Conservation (phyloP, 2,329 filamentous ascomycete genomes). For the Passalora sequoiae region DNA sequence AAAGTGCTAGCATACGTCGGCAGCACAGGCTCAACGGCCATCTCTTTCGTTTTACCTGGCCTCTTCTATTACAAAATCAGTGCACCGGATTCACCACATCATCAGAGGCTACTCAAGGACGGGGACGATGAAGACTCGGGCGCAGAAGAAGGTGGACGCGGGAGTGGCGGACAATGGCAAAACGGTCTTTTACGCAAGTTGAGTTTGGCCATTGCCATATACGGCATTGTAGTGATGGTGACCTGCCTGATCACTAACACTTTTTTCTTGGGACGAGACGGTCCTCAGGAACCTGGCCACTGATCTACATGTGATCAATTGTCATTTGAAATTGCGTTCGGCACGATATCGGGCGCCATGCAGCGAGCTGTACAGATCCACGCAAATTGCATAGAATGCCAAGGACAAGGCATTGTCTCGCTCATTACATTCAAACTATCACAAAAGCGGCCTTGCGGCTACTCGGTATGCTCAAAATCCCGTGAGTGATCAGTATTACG, state of each 20-base stretch:
- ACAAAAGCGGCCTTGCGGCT: no score
- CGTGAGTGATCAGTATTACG: no score
- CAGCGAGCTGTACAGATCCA: no score
- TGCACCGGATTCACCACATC: constrained; percentile 75
- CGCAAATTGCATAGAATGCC: no score
- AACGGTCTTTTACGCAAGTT: constrained; percentile 62
- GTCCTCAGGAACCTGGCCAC: no score
- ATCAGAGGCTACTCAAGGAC: constrained; percentile 82
- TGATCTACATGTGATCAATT: no score
- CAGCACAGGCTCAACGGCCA: constrained; percentile 87
- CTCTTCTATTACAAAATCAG: constrained; percentile 99
- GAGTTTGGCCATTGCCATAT: constrained; percentile 70
- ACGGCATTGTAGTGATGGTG: constrained; percentile 83
- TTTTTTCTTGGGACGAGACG: constrained; percentile 66
- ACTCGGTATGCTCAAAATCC: no score
- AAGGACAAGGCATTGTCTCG: no score
- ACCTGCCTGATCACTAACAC: constrained; percentile 82
- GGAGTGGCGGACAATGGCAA: constrained; percentile 44
- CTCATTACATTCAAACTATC: no score
- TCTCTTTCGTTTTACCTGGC: constrained; percentile 93
- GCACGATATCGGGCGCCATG: no score
- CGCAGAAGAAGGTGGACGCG: constrained; percentile 47
- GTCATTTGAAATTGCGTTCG: no score
- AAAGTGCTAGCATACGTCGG: constrained; percentile 93
- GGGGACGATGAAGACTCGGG: constrained; percentile 71